Evolutionary conservation across 257 asterid genomes (phyloP).

Genomic region (Leonotis leonurus): DNA sequence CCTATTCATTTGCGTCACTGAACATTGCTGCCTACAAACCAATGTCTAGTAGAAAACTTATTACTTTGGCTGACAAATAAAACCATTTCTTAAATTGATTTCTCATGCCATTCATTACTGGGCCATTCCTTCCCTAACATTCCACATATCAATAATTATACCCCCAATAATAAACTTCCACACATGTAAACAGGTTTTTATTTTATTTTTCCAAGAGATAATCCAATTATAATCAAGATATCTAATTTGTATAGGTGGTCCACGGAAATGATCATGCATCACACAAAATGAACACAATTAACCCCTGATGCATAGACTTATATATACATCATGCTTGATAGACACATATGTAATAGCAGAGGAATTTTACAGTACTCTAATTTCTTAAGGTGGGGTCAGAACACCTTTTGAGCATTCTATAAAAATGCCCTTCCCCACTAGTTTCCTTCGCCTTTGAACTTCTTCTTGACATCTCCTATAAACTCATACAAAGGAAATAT

Average conservation of each 20-base stretch:
- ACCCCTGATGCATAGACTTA: slow-evolving; percentile 17
- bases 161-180: slow-evolving; percentile 19
- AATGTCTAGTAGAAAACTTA: slow-evolving; percentile 21
- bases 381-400: slow-evolving; percentile 31
- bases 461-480: slow-evolving; percentile 14
- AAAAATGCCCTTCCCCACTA: slow-evolving; percentile 40
- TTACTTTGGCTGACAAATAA: slow-evolving; percentile 28
- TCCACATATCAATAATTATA: slow-evolving; percentile 33
- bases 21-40: slow-evolving; percentile 24
- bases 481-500: slow-evolving; percentile 10
- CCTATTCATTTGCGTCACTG: slow-evolving; percentile 29
- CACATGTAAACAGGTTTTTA: slow-evolving; percentile 20
- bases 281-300: slow-evolving; percentile 15
- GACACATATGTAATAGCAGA: slow-evolving; percentile 20
- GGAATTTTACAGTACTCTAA: slow-evolving; percentile 40
- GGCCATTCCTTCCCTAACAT: slow-evolving; percentile 16
- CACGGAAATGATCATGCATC: slow-evolving; percentile 20
- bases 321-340: slow-evolving; percentile 1
- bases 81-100: slow-evolving; percentile 29
- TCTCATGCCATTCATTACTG: slow-evolving; percentile 19
- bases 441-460: slow-evolving; percentile 36
- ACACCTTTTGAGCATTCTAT: slow-evolving; percentile 40
- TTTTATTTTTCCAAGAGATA: slow-evolving; percentile 12
- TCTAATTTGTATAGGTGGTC: slow-evolving; percentile 6
- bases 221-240: slow-evolving; percentile 25